Evolutionary conservation across 176 grass and related monocot species (phyloP), one percentile per base, ranked within the genome.

Genomic region (Cenchrus americanus): DNA sequence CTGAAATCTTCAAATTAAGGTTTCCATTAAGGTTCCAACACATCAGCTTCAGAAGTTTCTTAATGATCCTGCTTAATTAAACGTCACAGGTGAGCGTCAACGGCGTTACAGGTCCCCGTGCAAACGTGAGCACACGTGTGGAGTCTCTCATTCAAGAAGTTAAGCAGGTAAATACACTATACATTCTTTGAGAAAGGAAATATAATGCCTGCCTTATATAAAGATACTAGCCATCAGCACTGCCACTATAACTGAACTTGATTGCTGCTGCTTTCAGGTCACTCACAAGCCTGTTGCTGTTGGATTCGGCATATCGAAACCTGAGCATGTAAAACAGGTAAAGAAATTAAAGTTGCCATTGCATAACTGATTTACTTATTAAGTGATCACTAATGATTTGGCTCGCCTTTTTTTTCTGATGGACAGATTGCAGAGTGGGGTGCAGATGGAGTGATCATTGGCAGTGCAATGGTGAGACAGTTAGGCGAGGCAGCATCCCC

Each of bases 241-340:
- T 68, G 15, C 17, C 26, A 21, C 4, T 18, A 2, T 19, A 0
- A 43, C 10, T 69, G 8, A 46, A 10, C 21, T 69, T 69, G 0
- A 12, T 24, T 19, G 7, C 22, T 46, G 66, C 86, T 90, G 91
- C 1, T 83, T 75, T 30, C 27, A 30, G 27, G 27, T 30, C 77
- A 92, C 88, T 24, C 72, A 76, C 49, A 97, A 88, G 83, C 84
- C 92, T 62, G 90, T 97, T 53, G 90, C 92, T 49, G 95, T 94
- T 80, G 95, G 95, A 30, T 97, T 97, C 82, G 95, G 95, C 32
- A 94, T 94, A 83, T 94, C 92, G 0, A 91, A 65, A 2, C 95
- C 90, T 4, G 95, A 91, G 24, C 90, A 94, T 62, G 90, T 91
- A 61, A 86, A 83, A 14, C 95, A 92, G 90, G 94, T 97, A 78